These are phyloP conservation scores for Didymellaceae sp. DNA, from an alignment of 2,329 filamentous ascomycete genomes.

Conservation along the genomic window DNA sequence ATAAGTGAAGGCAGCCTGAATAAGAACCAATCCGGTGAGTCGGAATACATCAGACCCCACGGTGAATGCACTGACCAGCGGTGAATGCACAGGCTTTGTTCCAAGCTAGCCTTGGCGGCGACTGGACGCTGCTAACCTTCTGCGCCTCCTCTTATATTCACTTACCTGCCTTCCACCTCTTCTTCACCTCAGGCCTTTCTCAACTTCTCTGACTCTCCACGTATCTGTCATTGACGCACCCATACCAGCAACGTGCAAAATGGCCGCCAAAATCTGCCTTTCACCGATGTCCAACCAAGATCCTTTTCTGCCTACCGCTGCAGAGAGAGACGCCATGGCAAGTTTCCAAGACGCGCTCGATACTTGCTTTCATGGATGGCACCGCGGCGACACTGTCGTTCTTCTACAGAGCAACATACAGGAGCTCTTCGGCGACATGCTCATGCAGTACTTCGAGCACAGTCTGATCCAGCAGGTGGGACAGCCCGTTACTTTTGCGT, in stretches of 20 bases:
- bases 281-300: constrained; percentile 1
- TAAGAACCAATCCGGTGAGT: not conserved
- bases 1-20: not conserved
- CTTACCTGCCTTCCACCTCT: no score
- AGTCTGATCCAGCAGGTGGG: constrained; percentile 8
- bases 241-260: not conserved
- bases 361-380: constrained; percentile 14
- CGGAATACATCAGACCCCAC: not conserved
- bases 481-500: constrained; percentile 12
- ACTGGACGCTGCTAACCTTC: constrained; percentile 10
- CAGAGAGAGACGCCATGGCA: constrained; percentile 7
- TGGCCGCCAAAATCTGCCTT: constrained; percentile 10
- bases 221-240: not conserved
- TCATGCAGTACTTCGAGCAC: constrained; percentile 15
- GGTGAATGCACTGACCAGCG: constrained; percentile 25
- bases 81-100: constrained; percentile 22
- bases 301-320: not conserved
- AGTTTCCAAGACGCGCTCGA: constrained; percentile 15
- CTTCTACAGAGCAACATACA: constrained; percentile 17
- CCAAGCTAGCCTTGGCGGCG: constrained; percentile 17
- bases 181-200: no score
- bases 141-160: constrained; percentile 1
- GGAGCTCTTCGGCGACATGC: constrained; percentile 18
- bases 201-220: not conserved
- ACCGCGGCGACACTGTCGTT: constrained; percentile 8